A percentile compares a stretch with the other conserved stretches of the same genome.
Conservation (phyloP, 2,329 filamentous ascomycete species). For the Pyricularia grisea region DNA sequence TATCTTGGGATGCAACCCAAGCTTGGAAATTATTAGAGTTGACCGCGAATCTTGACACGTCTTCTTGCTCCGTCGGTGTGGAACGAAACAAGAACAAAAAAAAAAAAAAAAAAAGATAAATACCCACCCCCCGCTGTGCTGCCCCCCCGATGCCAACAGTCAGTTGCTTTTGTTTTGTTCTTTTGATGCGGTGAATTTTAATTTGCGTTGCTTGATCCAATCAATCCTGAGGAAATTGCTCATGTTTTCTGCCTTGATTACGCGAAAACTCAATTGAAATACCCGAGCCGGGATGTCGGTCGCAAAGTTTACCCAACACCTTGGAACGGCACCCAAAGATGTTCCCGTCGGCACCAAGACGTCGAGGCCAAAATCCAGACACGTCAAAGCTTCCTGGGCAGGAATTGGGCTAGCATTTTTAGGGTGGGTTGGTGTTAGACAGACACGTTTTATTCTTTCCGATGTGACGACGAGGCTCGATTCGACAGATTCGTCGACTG, state of each 20-base stretch:
- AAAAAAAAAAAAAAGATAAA: background rate
- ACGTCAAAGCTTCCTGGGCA: background rate
- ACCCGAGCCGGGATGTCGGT: background rate
- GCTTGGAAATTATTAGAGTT: background rate
- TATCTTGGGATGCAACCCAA: background rate
- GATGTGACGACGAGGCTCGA: background rate
- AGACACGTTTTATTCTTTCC: background rate
- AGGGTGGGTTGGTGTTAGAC: background rate
- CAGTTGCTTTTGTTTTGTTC: no score
- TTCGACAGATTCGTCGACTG: background rate
- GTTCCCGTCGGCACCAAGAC: background rate
- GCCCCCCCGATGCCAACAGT: background rate
- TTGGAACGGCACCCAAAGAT: background rate
- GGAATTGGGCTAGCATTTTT: background rate
- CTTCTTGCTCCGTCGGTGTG: background rate
- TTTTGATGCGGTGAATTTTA: no score
- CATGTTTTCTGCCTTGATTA: background rate
- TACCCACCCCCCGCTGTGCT: background rate
- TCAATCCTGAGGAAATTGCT: background rate
- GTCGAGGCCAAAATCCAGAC: background rate
- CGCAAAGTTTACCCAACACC: background rate
- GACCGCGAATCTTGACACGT: background rate
- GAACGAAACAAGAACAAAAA: no score
- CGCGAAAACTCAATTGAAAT: background rate
- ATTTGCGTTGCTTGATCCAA: background rate